Evolutionary conservation across 2,329 filamentous ascomycete species (phyloP).

Genomic region (Sporothrix inflata): DNA sequence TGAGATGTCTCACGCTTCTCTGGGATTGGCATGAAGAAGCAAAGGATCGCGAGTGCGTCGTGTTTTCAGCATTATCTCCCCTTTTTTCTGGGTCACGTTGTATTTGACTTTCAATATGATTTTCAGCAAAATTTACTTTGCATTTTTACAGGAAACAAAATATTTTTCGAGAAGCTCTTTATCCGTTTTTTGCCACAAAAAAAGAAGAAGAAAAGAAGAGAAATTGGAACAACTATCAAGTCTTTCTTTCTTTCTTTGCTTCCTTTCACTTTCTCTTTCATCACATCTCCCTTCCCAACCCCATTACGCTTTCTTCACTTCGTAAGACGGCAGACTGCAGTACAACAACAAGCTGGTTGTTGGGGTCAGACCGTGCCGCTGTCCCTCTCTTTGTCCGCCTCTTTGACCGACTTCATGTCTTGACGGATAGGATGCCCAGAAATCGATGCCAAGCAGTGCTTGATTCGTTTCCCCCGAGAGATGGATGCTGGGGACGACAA

Average conservation of each 20-base stretch:
- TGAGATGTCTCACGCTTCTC: slow-evolving; percentile 1
- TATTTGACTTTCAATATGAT: not conserved
- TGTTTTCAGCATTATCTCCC: no score
- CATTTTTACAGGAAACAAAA: no score
- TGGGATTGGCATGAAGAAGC: not conserved
- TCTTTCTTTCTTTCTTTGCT: not conserved
- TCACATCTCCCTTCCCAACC: not conserved
- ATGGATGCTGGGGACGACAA: not conserved
- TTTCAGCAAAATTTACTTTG: no score
- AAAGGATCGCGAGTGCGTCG: not conserved
- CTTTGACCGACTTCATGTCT: no score
- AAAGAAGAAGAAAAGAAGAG: no score
- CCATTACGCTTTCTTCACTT: not conserved
- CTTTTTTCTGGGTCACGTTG: not conserved
- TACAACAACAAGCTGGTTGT: not conserved
- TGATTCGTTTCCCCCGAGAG: not conserved
- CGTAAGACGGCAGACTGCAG: not conserved
- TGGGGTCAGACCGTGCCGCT: not conserved
- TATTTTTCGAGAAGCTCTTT: no score
- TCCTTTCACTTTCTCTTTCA: no score
- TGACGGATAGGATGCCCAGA: not conserved
- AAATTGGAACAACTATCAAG: no score
- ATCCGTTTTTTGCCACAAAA: no score
- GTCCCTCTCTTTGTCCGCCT: not conserved
- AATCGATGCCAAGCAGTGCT: not conserved